These are phyloP conservation scores for Westerdykella ornata DNA, from an alignment of 2,329 filamentous ascomycete species.

Conservation along the genomic window DNA sequence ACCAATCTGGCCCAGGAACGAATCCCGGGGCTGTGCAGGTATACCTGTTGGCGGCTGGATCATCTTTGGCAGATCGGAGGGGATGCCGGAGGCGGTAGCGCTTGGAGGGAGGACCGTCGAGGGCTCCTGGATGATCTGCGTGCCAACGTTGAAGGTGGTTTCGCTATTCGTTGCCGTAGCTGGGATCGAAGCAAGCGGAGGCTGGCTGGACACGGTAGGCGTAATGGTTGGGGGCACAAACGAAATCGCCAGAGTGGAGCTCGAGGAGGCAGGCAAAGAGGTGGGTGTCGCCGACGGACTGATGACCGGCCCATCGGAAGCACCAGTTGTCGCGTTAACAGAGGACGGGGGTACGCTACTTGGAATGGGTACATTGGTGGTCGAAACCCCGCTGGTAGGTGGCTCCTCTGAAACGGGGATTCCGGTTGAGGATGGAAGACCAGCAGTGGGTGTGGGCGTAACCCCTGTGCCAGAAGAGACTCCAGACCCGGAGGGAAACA, in stretches of 20 bases:
- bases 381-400: not conserved
- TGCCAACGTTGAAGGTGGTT: constrained; percentile 49
- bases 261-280: not conserved
- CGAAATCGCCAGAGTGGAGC: constrained; percentile 11
- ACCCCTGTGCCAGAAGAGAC: constrained; percentile 3
- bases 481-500: not conserved
- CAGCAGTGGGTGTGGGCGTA: not conserved
- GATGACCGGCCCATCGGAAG: constrained; percentile 5
- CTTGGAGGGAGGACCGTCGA: constrained; percentile 42
- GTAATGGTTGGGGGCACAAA: constrained; percentile 15
- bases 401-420: not conserved
- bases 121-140: constrained; percentile 56
- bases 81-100: constrained; percentile 48
- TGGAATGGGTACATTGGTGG: too few relatives aligned
- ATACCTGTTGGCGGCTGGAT: constrained; percentile 62
- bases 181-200: constrained; percentile 37
- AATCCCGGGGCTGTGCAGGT: constrained; percentile 53
- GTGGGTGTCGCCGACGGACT: constrained; percentile 5
- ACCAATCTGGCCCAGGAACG: constrained; percentile 71
- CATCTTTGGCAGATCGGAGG: constrained; percentile 62
- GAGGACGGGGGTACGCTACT: too few relatives aligned
- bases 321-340: not conserved
- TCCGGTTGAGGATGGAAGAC: not conserved
- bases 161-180: constrained; percentile 44
- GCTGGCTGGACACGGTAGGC: constrained; percentile 20